Conservation (phyloP, 768 basidiomycete genomes). For the Russula dissimulans region DNA sequence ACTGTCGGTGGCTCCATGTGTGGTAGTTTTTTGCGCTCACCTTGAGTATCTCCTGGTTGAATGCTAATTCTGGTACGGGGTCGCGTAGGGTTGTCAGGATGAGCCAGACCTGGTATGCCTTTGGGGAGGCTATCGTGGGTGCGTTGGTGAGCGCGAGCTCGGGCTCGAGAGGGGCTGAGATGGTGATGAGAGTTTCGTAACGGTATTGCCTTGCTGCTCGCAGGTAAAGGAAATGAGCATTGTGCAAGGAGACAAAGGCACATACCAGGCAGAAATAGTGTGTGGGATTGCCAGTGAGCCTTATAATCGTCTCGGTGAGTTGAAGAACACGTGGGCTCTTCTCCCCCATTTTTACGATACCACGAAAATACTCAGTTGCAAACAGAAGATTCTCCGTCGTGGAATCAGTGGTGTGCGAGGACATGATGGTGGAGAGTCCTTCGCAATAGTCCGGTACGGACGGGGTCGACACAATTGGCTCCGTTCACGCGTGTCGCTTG, state of each 20-base stretch:
- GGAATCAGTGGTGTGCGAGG: neutral
- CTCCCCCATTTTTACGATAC: conserved; percentile 67
- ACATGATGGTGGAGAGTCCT: neutral
- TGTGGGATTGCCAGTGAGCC: conserved; percentile 87
- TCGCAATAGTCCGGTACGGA: neutral
- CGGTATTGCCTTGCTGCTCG: conserved; percentile 77
- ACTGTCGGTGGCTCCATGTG: conserved; percentile 97
- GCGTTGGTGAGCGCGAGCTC: conserved; percentile 86
- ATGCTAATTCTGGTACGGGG: conserved; percentile 63
- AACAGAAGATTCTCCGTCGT: conserved; percentile 34
- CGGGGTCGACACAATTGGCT: conserved; percentile 1
- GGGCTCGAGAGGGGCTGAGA: conserved; percentile 55
- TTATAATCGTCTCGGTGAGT: conserved; percentile 83
- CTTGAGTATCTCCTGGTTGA: conserved; percentile 63
- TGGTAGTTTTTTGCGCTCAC: conserved; percentile 95
- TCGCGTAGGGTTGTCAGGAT: conserved; percentile 49
- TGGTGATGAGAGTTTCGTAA: conserved; percentile 70
- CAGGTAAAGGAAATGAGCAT: neutral
- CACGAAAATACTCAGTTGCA: conserved; percentile 88
- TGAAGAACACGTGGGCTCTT: conserved; percentile 72
- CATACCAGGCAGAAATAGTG: conserved; percentile 96
- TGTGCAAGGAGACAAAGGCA: conserved; percentile 2
- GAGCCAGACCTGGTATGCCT: conserved; percentile 94
- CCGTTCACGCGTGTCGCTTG: neutral
- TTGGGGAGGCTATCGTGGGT: conserved; percentile 73